Evolutionary conservation across 2,329 filamentous ascomycete species (phyloP), one percentile per base, ranked within the genome.

Genomic region (Colletotrichum zoysiae): DNA sequence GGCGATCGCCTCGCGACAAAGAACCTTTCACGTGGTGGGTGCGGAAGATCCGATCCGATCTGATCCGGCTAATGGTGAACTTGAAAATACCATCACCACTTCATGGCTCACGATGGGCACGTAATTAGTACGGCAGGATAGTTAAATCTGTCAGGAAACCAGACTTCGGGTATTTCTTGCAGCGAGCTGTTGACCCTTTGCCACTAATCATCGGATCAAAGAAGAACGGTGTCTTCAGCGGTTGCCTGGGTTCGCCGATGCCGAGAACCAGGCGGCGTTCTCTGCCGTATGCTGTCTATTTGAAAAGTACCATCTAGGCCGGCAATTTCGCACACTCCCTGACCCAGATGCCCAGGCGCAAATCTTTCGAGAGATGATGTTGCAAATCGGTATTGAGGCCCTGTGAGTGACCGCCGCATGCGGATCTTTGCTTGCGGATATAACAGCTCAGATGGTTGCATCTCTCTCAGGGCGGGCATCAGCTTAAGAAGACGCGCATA

Each of bases 1-100:
- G 14, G 56, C 38, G 46, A 69, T 71, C 65, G 26, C 50, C 53
- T 55, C 18, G 26, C n/a, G 38, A 71, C 69, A 71, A 71, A 71
- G 68, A 62, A 44, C 11, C 8, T 35, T 51, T 18, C 33, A 3
- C 42, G 11, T 57, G 35, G 11, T 18, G 33, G 26, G 26, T 23
- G 30, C 38, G 46, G 65, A 48, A n/a, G 38, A 69, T 60, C 59
- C 42, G 35, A 46, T 53, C 53, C 11, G 20, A 51, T 53, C 53
- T 8, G 20, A 51, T 51, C 46, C 33, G 60, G 46, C 33, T 51
- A 42, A 35, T 51, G 50, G 12, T 42, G 40, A 44, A 30, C 11
- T 26, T 56, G 16, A 8, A 2, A 18, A 30, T 11, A 9, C 2
- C 57, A 67, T 42, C 11, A 57, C 35, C n/a, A 8, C 2, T 26